Conservation (phyloP, 2,329 filamentous ascomycete genomes). For the Penicillium griseofulvum region DNA sequence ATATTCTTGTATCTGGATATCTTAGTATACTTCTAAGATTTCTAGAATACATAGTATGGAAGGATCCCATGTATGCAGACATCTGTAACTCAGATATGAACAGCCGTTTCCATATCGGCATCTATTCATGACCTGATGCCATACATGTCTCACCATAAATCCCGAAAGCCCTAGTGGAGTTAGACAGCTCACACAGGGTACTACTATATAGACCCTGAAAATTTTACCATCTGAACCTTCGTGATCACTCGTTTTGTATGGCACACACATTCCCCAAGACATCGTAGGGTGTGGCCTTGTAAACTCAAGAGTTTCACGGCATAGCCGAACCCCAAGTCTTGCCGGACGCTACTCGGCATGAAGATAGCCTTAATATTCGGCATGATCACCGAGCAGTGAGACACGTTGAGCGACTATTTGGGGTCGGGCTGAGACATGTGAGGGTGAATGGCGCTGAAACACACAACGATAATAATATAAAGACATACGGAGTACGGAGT, state of each 20-base stretch:
- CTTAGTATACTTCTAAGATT: neutral
- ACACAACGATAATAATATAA: too few species aligned
- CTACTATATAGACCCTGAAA: neutral
- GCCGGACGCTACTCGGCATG: neutral
- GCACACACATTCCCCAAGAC: neutral
- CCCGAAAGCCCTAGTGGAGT: neutral
- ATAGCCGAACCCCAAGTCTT: neutral
- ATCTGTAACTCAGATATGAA: too few species aligned
- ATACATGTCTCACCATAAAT: conserved; percentile 1
- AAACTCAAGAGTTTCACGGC: neutral
- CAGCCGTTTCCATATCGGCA: neutral
- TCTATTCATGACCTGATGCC: neutral
- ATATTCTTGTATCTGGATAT: neutral
- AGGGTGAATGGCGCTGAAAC: neutral
- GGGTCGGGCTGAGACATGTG: neutral
- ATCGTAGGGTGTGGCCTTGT: too few species aligned
- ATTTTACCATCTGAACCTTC: neutral
- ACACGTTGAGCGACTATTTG: conserved; percentile 3
- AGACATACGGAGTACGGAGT: neutral
- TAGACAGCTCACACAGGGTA: neutral
- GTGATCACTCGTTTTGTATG: neutral
- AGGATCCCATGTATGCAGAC: too few species aligned
- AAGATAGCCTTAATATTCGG: neutral
- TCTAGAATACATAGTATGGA: too few species aligned
- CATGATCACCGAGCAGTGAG: conserved; percentile 8